Evolutionary conservation across 306 rosid species (phyloP), one percentile per base, ranked within the genome.

Genomic region (Quercus aquifolioides): DNA sequence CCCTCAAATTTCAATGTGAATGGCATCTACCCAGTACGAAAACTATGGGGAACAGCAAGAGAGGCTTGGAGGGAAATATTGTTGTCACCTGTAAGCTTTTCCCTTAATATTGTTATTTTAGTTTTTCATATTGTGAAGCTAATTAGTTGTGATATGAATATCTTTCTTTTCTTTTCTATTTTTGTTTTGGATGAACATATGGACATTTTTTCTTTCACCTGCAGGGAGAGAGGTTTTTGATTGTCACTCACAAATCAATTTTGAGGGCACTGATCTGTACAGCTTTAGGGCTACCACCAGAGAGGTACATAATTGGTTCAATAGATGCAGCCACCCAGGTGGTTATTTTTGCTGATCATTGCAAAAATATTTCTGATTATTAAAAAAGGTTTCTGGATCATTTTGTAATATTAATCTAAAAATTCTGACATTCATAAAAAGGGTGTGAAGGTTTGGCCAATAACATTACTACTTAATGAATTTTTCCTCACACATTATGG

Each of bases 21-120:
- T 77, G 93, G 88, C 56, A 79, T 84, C 78, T 87, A 83, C 76
- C 97, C 97, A 12, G 65, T 89, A 19, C 87, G 74, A 86, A 86
- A 85, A 84, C 86, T 92, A 13, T 90, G 93, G 97, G 64, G 46
- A 73, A 86, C 87, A 15, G 89, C 95, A 43, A 87, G 85, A 85
- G 87, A 78, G 76, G 91, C 93, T 85, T 92, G 97, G 97, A 89
- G 82, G 84, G 90, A 86, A 79, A 90, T 92, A 80, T 86, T 92
- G 78, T 56, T 90, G 56, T 78, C 89, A 33, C 91, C 97, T 55
- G 97, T 92, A 85, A 82, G 93, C 79, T 78, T 38, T 64, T 69
- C 28, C 56, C 18, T 20, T 26, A 4, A 72, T 55, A 33, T 59
- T 74, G 33, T 35, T 58, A 9, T 2, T 73, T 25, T 58, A 41